Conservation (phyloP, 805 yeast genomes). For the Saccharomycodes ludwigii region DNA sequence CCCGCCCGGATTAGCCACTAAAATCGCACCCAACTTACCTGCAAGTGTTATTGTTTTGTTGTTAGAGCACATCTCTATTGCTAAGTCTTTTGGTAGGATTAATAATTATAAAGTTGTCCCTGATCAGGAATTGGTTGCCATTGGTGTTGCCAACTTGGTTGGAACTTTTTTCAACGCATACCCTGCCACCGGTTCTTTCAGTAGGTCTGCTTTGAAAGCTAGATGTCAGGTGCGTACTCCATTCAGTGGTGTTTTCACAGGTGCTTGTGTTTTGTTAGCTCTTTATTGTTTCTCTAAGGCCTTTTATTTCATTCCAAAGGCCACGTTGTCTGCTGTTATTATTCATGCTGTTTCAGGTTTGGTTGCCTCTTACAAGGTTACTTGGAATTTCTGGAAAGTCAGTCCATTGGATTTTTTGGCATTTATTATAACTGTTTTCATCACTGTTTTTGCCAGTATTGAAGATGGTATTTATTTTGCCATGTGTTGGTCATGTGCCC, state of each 20-base stretch:
- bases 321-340: conserved; percentile 75
- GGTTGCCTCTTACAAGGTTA: conserved; percentile 53
- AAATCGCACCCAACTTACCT: conserved; percentile 69
- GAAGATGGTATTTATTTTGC: conserved; percentile 91
- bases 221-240: conserved; percentile 96
- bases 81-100: conserved; percentile 86
- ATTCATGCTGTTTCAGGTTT: conserved; percentile 90
- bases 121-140: conserved; percentile 88
- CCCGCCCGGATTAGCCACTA: conserved; percentile 44
- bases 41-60: conserved; percentile 73
- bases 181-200: conserved; percentile 93
- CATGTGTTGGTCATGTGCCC: conserved; percentile 69
- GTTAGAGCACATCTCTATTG: conserved; percentile 84
- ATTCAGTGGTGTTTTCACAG: conserved; percentile 82
- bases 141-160: conserved; percentile 80
- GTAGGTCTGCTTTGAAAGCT: conserved; percentile 86
- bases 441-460: conserved; percentile 67
- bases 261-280: conserved; percentile 78
- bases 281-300: conserved; percentile 73
- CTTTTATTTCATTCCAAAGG: conserved; percentile 83
- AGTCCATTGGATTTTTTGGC: conserved; percentile 65
- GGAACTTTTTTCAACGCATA: conserved; percentile 91
- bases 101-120: conserved; percentile 86
- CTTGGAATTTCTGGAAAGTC: conserved; percentile 59
- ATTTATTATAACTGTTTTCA: conserved; percentile 58